Evolutionary conservation across 129 eudicot species (phyloP).

Genomic region (Ambrosia artemisiifolia): DNA sequence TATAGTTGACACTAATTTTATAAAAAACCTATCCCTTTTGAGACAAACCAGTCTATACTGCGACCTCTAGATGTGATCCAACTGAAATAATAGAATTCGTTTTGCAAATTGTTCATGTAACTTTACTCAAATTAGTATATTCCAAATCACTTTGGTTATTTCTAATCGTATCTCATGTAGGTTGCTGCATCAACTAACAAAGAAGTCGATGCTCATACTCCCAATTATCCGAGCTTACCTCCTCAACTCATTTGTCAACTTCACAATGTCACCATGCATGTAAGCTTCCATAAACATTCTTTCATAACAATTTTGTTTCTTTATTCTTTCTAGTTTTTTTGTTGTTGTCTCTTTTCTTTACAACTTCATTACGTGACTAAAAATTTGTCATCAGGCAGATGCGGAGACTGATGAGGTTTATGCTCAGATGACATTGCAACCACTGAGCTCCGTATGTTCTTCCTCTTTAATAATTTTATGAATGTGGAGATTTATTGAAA

Average conservation of each 20-base stretch:
- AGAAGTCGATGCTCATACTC: slow-evolving; percentile 81
- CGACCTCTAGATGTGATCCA: background rate
- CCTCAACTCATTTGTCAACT: slow-evolving; percentile 92
- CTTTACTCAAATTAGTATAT: background rate
- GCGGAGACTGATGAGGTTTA: slow-evolving; percentile 90
- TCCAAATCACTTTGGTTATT: background rate
- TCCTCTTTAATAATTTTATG: background rate
- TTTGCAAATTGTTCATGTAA: slow-evolving; percentile 5
- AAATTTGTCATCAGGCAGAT: slow-evolving; percentile 64
- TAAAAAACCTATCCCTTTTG: background rate
- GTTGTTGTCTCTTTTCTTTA: background rate
- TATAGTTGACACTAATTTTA: background rate
- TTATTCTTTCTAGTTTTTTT: background rate
- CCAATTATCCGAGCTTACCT: slow-evolving; percentile 82
- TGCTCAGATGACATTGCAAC: slow-evolving; percentile 91
- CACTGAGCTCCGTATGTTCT: slow-evolving; percentile 61
- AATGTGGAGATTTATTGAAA: background rate
- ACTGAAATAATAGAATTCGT: background rate
- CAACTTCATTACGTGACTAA: slow-evolving; percentile 16
- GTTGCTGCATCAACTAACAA: slow-evolving; percentile 90
- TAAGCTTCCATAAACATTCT: slow-evolving; percentile 23
- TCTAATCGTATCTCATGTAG: slow-evolving; percentile 26
- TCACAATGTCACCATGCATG: slow-evolving; percentile 94
- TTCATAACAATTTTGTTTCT: background rate
- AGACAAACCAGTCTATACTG: background rate